A percentile compares a stretch with the other conserved stretches of the same genome.
These are phyloP conservation scores for Datura wrightii DNA, from an alignment of 257 asterid species.

Conservation along the genomic window DNA sequence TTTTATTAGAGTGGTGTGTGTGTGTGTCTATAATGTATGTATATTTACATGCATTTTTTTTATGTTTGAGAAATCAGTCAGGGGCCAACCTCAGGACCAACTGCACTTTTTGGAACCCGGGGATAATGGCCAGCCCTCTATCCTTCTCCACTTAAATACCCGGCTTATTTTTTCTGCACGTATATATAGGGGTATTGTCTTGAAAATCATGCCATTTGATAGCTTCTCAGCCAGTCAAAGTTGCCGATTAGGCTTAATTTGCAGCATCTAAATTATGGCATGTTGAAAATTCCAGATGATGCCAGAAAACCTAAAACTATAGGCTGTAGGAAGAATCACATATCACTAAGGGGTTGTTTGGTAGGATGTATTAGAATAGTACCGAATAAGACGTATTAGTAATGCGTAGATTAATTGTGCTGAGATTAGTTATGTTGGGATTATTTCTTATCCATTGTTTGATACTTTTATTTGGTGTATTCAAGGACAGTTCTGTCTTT, in stretches of 20 bases:
- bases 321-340: not conserved
- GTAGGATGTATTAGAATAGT: too few relatives aligned
- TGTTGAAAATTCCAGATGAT: not conserved
- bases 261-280: not conserved
- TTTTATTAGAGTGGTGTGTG: too few relatives aligned
- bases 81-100: not conserved
- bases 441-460: too few relatives aligned
- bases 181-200: not conserved
- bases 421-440: too few relatives aligned
- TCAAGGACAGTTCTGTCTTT: too few relatives aligned
- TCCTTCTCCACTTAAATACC: not conserved
- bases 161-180: not conserved
- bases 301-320: not conserved
- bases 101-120: not conserved
- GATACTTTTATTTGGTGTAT: too few relatives aligned
- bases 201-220: not conserved
- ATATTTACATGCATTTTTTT: too few relatives aligned
- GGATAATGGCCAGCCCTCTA: not conserved
- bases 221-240: not conserved
- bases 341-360: too few relatives aligned
- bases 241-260: not conserved
- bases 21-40: too few relatives aligned
- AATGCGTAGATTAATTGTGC: too few relatives aligned
- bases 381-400: too few relatives aligned
- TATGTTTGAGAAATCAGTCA: not conserved